Evolutionary conservation across 306 rosid species (phyloP).

Genomic region (Psophocarpus tetragonolobus): DNA sequence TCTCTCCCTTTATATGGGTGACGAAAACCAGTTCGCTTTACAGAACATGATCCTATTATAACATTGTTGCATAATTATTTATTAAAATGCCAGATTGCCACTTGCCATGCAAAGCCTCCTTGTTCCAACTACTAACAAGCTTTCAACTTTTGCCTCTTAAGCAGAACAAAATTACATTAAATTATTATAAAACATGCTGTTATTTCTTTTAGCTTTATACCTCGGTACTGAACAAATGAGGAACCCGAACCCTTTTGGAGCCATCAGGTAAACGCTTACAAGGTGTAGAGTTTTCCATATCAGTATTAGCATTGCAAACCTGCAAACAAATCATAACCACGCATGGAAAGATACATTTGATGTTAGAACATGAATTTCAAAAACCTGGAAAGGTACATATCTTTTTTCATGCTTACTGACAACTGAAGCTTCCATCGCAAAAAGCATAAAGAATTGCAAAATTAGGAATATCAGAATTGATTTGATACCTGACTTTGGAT

Average conservation of each 20-base stretch:
- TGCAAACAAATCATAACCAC: slow-evolving; percentile 39
- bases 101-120: not conserved
- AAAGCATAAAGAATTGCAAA: not conserved
- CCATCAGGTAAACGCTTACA: slow-evolving; percentile 88
- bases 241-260: slow-evolving; percentile 83
- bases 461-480: slow-evolving; percentile 14
- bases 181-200: not conserved
- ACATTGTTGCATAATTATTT: slow-evolving; percentile 4
- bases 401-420: not conserved
- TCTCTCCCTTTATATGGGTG: not conserved
- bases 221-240: slow-evolving; percentile 55
- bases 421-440: not conserved
- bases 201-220: slow-evolving; percentile 43
- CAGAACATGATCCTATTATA: not conserved
- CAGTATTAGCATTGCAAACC: slow-evolving; percentile 48
- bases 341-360: slow-evolving; percentile 4
- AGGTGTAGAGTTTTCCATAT: slow-evolving; percentile 55
- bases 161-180: not conserved
- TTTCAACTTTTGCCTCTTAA: not conserved
- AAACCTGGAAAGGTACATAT: not conserved
- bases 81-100: not conserved
- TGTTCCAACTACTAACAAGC: not conserved
- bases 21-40: not conserved
- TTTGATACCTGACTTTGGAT: slow-evolving; percentile 74
- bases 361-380: not conserved